Base-by-base conservation (phyloP, 495 filamentous ascomycete genomes). In the Penicillium herquei region DNA sequence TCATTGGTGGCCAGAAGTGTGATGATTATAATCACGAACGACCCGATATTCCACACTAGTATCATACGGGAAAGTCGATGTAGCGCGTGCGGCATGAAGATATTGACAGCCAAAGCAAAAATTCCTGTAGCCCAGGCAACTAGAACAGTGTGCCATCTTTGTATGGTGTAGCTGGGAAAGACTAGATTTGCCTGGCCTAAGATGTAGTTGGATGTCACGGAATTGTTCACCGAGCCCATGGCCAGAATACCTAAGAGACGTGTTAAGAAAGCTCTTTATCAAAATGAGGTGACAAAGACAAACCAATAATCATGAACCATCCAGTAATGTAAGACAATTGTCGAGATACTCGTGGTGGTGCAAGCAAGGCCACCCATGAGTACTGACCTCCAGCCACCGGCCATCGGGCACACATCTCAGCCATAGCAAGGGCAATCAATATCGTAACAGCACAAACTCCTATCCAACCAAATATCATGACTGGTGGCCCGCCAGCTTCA, bases 141-240 rank as follows among this genome's bases (percentile, higher is more conserved):
- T 0, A 82, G 66, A 17, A 79, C 75, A 0, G 72, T 75, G 48
- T 83, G 80, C 80, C 80, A 83, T 37, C 79, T 63, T 54, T 82
- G 68, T 43, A 82, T 81, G 7, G 60, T 67, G 57, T 77, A 81
- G 4, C 51, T 34, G 0, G 78, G 78, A 51, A 76, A 67, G 18
- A 72, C 67, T 6, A 83, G 67, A 32, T 80, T 77, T 10, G 75
- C 78, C 56, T 75, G 73, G 14, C 78, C 80, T 0, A 81, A 68
- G 46, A 82, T 70, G 55, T 78, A 81, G 37, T 80, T 81, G 10
- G 77, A 73, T 3, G 59, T 70, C 17, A 83, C 67, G 48, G 80
- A 80, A 53, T 78, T 79, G 59, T 81, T 81, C 9, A 70, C 74
- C 0, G 79, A 72, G 10, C 81, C 80, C 80, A 82, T 83, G 3